Evolutionary conservation across 495 filamentous ascomycete species (phyloP).

Genomic region (Hypoxylon trugodes): DNA sequence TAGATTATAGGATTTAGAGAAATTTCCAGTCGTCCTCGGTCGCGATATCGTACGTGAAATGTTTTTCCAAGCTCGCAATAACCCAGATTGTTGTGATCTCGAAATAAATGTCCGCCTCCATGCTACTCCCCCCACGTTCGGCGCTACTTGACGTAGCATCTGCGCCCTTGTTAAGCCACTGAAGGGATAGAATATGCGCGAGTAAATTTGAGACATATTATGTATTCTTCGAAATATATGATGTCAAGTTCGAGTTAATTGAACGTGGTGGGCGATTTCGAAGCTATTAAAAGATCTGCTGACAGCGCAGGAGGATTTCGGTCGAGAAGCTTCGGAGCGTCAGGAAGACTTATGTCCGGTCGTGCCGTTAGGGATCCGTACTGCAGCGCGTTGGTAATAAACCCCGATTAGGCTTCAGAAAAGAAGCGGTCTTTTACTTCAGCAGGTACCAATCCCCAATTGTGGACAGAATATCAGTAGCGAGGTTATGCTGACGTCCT

Average conservation of each 20-base stretch:
- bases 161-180: slow-evolving; percentile 16
- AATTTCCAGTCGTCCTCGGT: slow-evolving; percentile 2
- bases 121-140: slow-evolving; percentile 26
- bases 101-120: slow-evolving; percentile 36
- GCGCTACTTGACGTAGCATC: slow-evolving; percentile 27
- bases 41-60: slow-evolving; percentile 1
- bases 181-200: slow-evolving; percentile 29
- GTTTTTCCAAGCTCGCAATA: neutral
- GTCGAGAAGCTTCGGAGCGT: slow-evolving; percentile 32
- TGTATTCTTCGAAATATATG: neutral
- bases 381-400: neutral
- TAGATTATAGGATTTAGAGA: slow-evolving; percentile 12
- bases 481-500: neutral
- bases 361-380: slow-evolving; percentile 10
- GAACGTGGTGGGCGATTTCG: neutral
- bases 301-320: slow-evolving; percentile 17
- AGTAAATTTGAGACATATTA: slow-evolving; percentile 37
- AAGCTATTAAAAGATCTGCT: slow-evolving; percentile 10
- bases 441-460: neutral
- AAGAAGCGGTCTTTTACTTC: neutral
- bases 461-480: neutral
- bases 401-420: neutral
- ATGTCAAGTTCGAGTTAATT: neutral
- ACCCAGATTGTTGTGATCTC: slow-evolving; percentile 10
- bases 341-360: slow-evolving; percentile 28